A percentile compares a stretch with the other conserved stretches of the same genome.
Conservation (phyloP, 805 yeast genomes). For the Torulaspora indica region DNA sequence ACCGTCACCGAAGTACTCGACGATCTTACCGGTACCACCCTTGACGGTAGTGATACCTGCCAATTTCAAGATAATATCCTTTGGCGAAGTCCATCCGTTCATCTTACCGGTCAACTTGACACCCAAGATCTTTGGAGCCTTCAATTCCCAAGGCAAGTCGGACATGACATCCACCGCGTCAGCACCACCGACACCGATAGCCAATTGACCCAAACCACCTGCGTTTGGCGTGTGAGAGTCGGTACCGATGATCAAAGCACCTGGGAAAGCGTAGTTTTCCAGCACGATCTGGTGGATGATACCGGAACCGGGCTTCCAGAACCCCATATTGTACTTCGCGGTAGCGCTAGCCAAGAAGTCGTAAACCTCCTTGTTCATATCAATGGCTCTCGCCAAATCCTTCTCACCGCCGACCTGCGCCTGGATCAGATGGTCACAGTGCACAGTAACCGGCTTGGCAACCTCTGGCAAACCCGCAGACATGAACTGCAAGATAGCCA, state of each 20-base stretch:
- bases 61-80: constrained; percentile 86
- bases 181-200: constrained; percentile 99
- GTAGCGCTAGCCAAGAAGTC: constrained; percentile 87
- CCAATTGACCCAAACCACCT: constrained; percentile 96
- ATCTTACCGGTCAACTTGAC: constrained; percentile 88
- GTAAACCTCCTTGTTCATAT: constrained; percentile 88
- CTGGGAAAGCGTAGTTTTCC: constrained; percentile 97
- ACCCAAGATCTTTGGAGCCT: constrained; percentile 94
- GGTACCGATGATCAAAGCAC: constrained; percentile 92
- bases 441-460: constrained; percentile 93
- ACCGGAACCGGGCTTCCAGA: constrained; percentile 99
- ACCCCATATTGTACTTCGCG: constrained; percentile 93
- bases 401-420: constrained; percentile 87
- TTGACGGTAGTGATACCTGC: constrained; percentile 94
- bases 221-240: constrained; percentile 98
- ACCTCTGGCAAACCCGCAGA: constrained; percentile 88
- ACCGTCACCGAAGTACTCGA: constrained; percentile 96
- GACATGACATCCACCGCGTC: constrained; percentile 98
- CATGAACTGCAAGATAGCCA: constrained; percentile 96
- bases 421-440: constrained; percentile 96
- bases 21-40: constrained; percentile 97
- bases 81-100: constrained; percentile 96
- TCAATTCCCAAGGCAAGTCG: constrained; percentile 92
- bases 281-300: constrained; percentile 94
- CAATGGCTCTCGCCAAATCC: constrained; percentile 82